Evolutionary conservation across 805 yeast species (phyloP).

Genomic region (Naumovozyma castellii): DNA sequence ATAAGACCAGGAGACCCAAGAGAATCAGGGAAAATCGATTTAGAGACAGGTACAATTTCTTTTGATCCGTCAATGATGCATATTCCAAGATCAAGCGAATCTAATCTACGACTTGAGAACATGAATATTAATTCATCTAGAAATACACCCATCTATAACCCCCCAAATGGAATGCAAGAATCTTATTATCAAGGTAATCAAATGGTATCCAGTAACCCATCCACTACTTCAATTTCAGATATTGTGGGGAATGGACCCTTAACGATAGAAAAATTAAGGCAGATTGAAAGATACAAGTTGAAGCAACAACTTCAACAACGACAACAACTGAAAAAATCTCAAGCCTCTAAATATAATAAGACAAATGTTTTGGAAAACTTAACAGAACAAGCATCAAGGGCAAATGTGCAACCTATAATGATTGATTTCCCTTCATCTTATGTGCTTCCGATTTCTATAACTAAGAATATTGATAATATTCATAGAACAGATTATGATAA

Average conservation of each 20-base stretch:
- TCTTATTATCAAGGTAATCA: no score
- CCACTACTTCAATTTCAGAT: background rate
- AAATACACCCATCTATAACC: background rate
- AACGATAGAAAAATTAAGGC: constrained; percentile 19
- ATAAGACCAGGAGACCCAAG: constrained; percentile 36
- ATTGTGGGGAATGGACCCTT: constrained; percentile 2
- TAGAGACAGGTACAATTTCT: constrained; percentile 25
- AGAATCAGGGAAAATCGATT: constrained; percentile 28
- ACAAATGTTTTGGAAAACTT: constrained; percentile 19
- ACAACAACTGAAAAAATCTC: constrained; percentile 13
- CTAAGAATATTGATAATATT: constrained; percentile 30
- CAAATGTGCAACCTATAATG: constrained; percentile 16
- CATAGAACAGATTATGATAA: constrained; percentile 29
- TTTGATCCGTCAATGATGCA: constrained; percentile 11
- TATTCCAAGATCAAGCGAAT: background rate
- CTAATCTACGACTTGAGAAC: background rate
- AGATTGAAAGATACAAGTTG: constrained; percentile 17
- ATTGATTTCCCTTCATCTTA: constrained; percentile 25
- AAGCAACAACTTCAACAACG: constrained; percentile 19
- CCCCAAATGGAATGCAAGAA: background rate
- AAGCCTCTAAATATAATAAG: constrained; percentile 17
- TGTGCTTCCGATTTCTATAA: constrained; percentile 25
- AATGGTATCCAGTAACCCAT: background rate
- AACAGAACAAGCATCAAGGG: constrained; percentile 22
- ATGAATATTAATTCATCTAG: no score